These are phyloP conservation scores for Zasmidium cellare DNA, from an alignment of 2,329 filamentous ascomycete genomes.

Conservation along the genomic window DNA sequence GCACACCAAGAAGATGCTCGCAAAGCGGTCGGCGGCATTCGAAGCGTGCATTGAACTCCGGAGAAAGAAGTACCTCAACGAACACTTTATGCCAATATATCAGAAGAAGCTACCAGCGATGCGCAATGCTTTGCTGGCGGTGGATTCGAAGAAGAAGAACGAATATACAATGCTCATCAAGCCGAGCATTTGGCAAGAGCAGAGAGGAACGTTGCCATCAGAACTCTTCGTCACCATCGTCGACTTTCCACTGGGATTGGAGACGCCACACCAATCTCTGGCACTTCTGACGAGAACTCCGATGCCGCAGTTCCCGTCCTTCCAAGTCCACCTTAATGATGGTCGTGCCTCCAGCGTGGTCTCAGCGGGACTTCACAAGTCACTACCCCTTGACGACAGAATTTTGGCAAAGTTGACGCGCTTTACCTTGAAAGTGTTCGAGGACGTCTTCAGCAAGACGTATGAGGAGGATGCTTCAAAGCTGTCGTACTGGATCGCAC, in stretches of 20 bases:
- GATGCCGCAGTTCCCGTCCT: constrained; percentile 65
- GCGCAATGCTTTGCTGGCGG: constrained; percentile 81
- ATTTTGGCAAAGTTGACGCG: constrained; percentile 59
- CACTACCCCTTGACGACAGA: constrained; percentile 46
- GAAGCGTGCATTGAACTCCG: constrained; percentile 73
- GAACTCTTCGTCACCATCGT: constrained; percentile 64
- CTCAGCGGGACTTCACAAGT: constrained; percentile 43
- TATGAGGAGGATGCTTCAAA: constrained; percentile 65
- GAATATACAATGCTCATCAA: constrained; percentile 78
- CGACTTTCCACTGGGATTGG: constrained; percentile 60
- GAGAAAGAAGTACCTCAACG: constrained; percentile 67
- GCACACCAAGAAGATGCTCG: constrained; percentile 69
- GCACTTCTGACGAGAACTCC: constrained; percentile 67
- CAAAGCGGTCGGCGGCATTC: constrained; percentile 88
- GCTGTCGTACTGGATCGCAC: constrained; percentile 83
- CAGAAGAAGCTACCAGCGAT: constrained; percentile 72
- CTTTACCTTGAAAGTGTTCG: constrained; percentile 76
- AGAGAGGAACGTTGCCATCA: constrained; percentile 47
- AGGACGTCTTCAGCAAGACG: constrained; percentile 85
- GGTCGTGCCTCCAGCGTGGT: constrained; percentile 60
- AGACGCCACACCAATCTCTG: constrained; percentile 62
- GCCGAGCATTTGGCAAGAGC: constrained; percentile 68
- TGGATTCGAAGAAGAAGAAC: constrained; percentile 74
- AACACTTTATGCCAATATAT: constrained; percentile 72
- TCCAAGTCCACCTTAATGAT: constrained; percentile 71